A percentile compares a stretch with the other conserved stretches of the same genome.
phyloP scores from a whole-genome alignment of 2,329 filamentous ascomycete genomes.

The Aspergillus phoenicis region DNA sequence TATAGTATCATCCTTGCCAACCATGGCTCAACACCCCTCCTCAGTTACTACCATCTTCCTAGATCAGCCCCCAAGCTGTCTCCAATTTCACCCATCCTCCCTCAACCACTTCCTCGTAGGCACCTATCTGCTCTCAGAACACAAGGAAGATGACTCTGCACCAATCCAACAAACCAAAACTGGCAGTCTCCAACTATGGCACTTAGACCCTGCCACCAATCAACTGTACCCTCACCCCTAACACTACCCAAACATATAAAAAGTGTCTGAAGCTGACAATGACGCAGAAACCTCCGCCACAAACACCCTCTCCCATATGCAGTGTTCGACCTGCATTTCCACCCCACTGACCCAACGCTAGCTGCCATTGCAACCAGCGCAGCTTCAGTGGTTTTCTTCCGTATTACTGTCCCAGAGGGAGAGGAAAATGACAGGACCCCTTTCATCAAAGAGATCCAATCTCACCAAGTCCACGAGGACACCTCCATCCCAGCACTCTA shows the following conservation, averaged over 20 bases:
- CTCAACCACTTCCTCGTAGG: constrained; percentile 74
- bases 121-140: constrained; percentile 70
- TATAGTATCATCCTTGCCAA: background rate
- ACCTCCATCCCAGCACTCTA: constrained; percentile 67
- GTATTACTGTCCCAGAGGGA: constrained; percentile 27
- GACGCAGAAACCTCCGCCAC: constrained; percentile 57
- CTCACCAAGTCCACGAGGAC: constrained; percentile 56
- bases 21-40: constrained; percentile 29
- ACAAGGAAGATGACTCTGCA: constrained; percentile 26
- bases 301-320: constrained; percentile 68
- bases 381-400: constrained; percentile 48
- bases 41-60: constrained; percentile 41
- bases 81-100: constrained; percentile 48
- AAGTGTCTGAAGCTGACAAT: constrained; percentile 16
- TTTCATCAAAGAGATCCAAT: constrained; percentile 42
- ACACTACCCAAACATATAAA: background rate
- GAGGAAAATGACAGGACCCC: background rate
- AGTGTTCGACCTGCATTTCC: constrained; percentile 84
- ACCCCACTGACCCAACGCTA: constrained; percentile 57
- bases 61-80: constrained; percentile 49
- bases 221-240: constrained; percentile 26
- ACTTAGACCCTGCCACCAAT: constrained; percentile 44
- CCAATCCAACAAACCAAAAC: constrained; percentile 63
- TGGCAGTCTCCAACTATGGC: constrained; percentile 72
- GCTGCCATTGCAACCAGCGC: constrained; percentile 79